These are phyloP conservation scores for Mycena chlorophos DNA, from an alignment of 768 basidiomycete species.

Conservation along the genomic window DNA sequence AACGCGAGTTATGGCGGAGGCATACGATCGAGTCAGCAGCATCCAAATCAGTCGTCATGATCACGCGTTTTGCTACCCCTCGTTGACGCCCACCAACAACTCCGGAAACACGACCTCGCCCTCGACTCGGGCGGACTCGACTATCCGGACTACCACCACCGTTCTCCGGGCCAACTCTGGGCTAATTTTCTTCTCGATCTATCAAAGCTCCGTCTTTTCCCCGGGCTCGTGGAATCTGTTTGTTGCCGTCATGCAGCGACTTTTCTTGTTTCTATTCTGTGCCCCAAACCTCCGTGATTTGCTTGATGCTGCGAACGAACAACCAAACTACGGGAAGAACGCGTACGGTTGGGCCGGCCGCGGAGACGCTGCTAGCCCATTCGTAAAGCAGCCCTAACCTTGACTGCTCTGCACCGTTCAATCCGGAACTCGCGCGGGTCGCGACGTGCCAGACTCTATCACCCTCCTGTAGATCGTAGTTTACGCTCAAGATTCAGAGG, in stretches of 20 bases:
- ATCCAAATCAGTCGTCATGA: conserved; percentile 4
- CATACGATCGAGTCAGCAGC: conserved; percentile 17
- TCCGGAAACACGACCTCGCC: no score
- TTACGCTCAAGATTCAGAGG: neutral
- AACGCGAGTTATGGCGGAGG: conserved; percentile 13
- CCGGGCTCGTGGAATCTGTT: no score
- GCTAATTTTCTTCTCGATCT: no score
- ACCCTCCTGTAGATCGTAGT: neutral
- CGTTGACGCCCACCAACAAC: neutral
- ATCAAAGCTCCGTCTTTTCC: no score
- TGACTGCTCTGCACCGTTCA: neutral
- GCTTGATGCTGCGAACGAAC: conserved; percentile 12
- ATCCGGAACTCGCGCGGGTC: neutral
- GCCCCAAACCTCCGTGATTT: conserved; percentile 12
- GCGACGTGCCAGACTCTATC: neutral
- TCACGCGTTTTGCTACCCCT: neutral
- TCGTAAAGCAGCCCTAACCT: neutral
- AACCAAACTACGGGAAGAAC: neutral
- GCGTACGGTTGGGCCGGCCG: no score
- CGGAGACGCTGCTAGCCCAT: neutral
- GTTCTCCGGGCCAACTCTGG: no score
- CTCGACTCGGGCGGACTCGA: no score
- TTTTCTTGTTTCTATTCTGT: neutral
- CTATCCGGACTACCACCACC: no score
- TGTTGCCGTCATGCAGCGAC: neutral